Evolutionary conservation across 495 filamentous ascomycete genomes (phyloP).

Genomic region (Penicillium coffeae): DNA sequence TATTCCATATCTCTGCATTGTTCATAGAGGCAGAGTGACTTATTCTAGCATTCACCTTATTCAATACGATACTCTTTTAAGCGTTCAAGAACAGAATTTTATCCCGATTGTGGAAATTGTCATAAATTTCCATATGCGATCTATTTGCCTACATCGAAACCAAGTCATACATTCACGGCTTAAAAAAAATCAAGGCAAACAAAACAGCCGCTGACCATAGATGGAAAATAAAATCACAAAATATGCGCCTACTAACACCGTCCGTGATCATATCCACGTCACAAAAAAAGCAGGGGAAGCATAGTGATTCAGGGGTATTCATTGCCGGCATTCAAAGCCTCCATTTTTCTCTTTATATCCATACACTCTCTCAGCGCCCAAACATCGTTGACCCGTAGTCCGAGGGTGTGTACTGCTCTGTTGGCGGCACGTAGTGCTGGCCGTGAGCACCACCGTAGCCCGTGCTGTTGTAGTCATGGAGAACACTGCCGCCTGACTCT

Average conservation of each 20-base stretch:
- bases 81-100: too few species aligned
- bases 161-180: constrained; percentile 15
- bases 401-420: constrained; percentile 21
- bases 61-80: too few species aligned
- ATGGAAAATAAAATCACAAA: constrained; percentile 16
- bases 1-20: too few species aligned
- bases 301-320: constrained; percentile 22
- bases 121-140: neutral
- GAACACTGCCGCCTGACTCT: constrained; percentile 25
- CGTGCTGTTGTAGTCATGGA: constrained; percentile 43
- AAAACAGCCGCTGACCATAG: neutral
- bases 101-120: too few species aligned
- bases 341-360: constrained; percentile 4
- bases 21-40: too few species aligned
- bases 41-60: too few species aligned
- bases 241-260: constrained; percentile 37
- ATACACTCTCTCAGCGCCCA: constrained; percentile 23
- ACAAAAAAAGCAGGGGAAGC: constrained; percentile 19
- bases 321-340: constrained; percentile 11
- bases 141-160: constrained; percentile 16
- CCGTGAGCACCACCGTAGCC: constrained; percentile 45
- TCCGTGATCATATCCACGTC: constrained; percentile 33
- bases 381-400: constrained; percentile 22
- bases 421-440: constrained; percentile 33
- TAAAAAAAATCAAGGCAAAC: constrained; percentile 11